Evolutionary conservation across 352 stramenopile species (phyloP).

Genomic region (Pythium pyrilobum): DNA sequence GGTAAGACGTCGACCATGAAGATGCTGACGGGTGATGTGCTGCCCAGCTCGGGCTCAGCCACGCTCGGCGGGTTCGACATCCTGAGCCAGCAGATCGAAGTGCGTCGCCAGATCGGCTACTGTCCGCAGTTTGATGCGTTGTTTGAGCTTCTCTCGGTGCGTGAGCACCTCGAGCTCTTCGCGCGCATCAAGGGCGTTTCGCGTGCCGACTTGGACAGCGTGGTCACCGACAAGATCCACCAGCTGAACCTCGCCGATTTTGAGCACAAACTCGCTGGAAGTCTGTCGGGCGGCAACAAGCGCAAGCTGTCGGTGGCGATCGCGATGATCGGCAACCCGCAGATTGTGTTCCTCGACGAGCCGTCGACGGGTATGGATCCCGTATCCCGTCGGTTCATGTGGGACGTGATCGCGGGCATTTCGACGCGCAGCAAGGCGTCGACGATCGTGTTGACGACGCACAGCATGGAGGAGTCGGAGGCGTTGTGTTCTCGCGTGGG

Average conservation of each 20-base stretch:
- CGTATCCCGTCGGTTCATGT: constrained; percentile 93
- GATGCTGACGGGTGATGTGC: constrained; percentile 84
- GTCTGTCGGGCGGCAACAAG: constrained; percentile 88
- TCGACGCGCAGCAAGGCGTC: constrained; percentile 58
- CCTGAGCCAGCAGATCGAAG: constrained; percentile 56
- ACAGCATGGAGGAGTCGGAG: constrained; percentile 97
- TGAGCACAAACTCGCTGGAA: constrained; percentile 57
- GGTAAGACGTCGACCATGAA: constrained; percentile 81
- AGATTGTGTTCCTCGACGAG: constrained; percentile 92
- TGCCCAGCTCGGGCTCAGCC: constrained; percentile 42
- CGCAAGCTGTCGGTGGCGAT: constrained; percentile 91
- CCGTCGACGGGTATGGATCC: constrained; percentile 93
- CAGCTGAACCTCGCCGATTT: constrained; percentile 67
- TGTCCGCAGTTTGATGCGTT: constrained; percentile 91
- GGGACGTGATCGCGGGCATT: constrained; percentile 87
- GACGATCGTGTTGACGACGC: constrained; percentile 91
- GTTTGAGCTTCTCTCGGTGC: constrained; percentile 74
- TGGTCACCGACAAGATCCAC: constrained; percentile 57
- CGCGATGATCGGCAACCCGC: constrained; percentile 89
- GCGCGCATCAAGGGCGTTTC: constrained; percentile 87
- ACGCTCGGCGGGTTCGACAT: constrained; percentile 68
- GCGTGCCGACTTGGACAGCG: constrained; percentile 26
- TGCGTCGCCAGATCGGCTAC: constrained; percentile 83
- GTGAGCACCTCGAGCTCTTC: constrained; percentile 88
- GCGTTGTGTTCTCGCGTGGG: constrained; percentile 90